Conservation (phyloP, 2,329 filamentous ascomycete species). For the Metarhizium sp. region DNA sequence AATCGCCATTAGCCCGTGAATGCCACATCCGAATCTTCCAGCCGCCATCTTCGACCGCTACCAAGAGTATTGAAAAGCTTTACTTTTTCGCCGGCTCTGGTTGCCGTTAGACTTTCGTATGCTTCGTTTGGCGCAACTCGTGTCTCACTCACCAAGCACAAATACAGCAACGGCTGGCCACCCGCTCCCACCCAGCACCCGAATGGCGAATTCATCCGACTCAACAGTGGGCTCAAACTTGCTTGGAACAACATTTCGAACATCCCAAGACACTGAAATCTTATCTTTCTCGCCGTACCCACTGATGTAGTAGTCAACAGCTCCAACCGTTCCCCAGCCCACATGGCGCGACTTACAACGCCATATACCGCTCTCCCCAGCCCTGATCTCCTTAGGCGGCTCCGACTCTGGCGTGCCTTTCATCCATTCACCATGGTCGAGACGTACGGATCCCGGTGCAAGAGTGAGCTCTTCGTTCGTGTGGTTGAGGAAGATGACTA, state of each 20-base stretch:
- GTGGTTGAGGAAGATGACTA: constrained; percentile 1
- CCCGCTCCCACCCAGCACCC: not conserved
- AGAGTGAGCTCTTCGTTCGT: constrained; percentile 3
- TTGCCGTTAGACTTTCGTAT: not conserved
- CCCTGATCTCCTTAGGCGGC: not conserved
- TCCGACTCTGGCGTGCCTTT: constrained; percentile 1
- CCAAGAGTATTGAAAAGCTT: not conserved
- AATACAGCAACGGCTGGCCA: constrained; percentile 1
- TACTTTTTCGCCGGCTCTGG: not conserved
- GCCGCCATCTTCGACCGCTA: not conserved
- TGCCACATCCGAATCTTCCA: not conserved
- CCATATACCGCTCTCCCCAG: constrained; percentile 4
- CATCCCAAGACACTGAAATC: not conserved
- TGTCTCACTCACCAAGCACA: not conserved
- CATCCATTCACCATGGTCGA: constrained; percentile 3
- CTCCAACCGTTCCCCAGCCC: not conserved
- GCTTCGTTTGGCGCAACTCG: not conserved
- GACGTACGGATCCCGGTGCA: not conserved
- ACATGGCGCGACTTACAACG: constrained; percentile 1
- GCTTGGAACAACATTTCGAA: constrained; percentile 1
- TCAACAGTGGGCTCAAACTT: not conserved
- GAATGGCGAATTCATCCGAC: not conserved
- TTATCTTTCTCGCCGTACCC: not conserved
- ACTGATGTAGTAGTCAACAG: constrained; percentile 1
- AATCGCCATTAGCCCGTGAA: not conserved